Evolutionary conservation across 768 basidiomycete genomes (phyloP).

Genomic region (Suillus spraguei): DNA sequence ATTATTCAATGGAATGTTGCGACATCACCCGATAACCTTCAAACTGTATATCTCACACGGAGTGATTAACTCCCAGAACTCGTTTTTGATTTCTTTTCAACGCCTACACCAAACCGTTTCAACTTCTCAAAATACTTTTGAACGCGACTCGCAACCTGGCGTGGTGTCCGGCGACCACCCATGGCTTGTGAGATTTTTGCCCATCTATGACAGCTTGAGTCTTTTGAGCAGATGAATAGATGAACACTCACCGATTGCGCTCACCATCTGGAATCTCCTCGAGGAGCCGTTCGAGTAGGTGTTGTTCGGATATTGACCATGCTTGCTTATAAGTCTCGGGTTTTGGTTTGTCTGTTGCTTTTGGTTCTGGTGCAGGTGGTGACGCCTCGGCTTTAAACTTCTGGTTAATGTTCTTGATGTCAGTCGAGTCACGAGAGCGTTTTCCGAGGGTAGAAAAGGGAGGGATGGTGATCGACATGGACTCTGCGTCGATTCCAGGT

Average conservation of each 20-base stretch:
- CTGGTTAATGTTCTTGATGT: slow-evolving; percentile 18
- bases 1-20: not conserved
- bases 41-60: not conserved
- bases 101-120: slow-evolving; percentile 67
- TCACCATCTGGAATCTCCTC: slow-evolving; percentile 79
- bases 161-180: slow-evolving; percentile 72
- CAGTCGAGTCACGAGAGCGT: slow-evolving; percentile 25
- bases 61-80: slow-evolving; percentile 18
- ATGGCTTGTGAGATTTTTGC: slow-evolving; percentile 82
- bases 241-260: slow-evolving; percentile 60
- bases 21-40: not conserved
- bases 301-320: slow-evolving; percentile 78
- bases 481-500: slow-evolving; percentile 16
- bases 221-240: slow-evolving; percentile 6
- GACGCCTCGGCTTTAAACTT: slow-evolving; percentile 21
- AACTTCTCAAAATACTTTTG: slow-evolving; percentile 89
- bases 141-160: slow-evolving; percentile 87
- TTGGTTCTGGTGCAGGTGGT: slow-evolving; percentile 17
- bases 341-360: slow-evolving; percentile 26
- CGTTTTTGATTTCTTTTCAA: slow-evolving; percentile 32
- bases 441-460: slow-evolving; percentile 29
- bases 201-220: slow-evolving; percentile 51
- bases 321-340: slow-evolving; percentile 80
- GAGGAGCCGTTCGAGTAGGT: slow-evolving; percentile 70
- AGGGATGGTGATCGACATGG: slow-evolving; percentile 15